Percentiles rank a stretch among this genome's conserved stretches.
phyloP scores from a whole-genome alignment of 495 filamentous ascomycete species.

The Aspergillus bridgeri region DNA sequence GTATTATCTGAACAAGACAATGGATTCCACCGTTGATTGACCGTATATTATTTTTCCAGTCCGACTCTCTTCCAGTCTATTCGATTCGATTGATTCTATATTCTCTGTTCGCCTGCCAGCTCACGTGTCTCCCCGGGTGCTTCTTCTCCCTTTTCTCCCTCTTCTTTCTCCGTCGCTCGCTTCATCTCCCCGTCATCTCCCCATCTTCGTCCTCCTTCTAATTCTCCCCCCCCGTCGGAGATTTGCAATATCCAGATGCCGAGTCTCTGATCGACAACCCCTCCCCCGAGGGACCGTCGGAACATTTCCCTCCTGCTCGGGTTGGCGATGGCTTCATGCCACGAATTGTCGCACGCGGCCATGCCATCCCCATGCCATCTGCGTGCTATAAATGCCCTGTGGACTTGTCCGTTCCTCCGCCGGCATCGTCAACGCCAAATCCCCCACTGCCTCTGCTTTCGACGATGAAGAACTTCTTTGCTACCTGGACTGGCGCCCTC shows the following conservation, averaged over 20 bases:
- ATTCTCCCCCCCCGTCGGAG: not conserved
- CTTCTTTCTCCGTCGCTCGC: no score
- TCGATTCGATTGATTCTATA: no score
- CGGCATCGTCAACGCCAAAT: not conserved
- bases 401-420: not conserved
- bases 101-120: no score
- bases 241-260: not conserved
- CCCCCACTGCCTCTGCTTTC: not conserved
- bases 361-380: no score
- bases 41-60: no score
- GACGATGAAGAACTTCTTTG: not conserved
- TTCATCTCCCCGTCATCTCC: not conserved
- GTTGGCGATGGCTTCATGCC: not conserved
- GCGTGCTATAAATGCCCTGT: not conserved
- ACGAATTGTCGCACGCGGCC: not conserved
- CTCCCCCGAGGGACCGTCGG: no score
- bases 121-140: no score
- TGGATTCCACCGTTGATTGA: no score
- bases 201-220: no score
- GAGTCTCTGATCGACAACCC: not conserved
- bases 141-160: no score
- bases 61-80: no score
- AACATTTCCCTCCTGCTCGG: not conserved
- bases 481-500: not conserved
- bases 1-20: no score